Evolutionary conservation across 1,139 yeast genomes (phyloP).

Genomic region (Suhomyces panamericanus): DNA sequence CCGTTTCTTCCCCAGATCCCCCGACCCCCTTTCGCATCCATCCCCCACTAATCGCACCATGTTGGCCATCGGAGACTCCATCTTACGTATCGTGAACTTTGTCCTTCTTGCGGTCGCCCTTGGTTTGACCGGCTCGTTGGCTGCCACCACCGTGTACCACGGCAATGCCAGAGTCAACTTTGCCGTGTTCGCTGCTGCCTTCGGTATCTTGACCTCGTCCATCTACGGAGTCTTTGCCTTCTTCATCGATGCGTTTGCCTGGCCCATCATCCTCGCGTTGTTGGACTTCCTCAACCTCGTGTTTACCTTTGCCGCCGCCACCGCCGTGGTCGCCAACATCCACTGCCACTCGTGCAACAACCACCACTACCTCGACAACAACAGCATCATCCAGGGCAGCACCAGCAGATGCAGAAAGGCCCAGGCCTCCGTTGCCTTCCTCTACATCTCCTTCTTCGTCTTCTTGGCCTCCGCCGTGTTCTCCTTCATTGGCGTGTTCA

Average conservation of each 20-base stretch:
- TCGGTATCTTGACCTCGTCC: slow-evolving; percentile 77
- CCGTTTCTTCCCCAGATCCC: neutral
- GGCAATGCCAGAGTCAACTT: slow-evolving; percentile 84
- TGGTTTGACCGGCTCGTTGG: slow-evolving; percentile 84
- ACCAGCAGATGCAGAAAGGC: slow-evolving; percentile 90
- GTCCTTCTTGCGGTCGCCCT: slow-evolving; percentile 72
- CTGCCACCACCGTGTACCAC: slow-evolving; percentile 59
- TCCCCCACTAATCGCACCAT: slow-evolving; percentile 18
- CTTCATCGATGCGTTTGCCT: slow-evolving; percentile 76
- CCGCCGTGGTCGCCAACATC: slow-evolving; percentile 89
- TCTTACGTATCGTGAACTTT: slow-evolving; percentile 73
- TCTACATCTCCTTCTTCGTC: slow-evolving; percentile 79
- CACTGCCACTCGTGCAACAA: slow-evolving; percentile 84
- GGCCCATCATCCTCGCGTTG: slow-evolving; percentile 74
- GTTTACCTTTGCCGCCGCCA: slow-evolving; percentile 91
- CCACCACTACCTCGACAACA: slow-evolving; percentile 58
- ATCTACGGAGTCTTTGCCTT: slow-evolving; percentile 79
- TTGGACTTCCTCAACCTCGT: slow-evolving; percentile 86
- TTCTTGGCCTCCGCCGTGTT: slow-evolving; percentile 68
- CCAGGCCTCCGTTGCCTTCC: slow-evolving; percentile 88
- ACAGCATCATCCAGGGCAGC: slow-evolving; percentile 74
- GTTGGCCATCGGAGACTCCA: slow-evolving; percentile 72
- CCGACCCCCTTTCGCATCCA: neutral
- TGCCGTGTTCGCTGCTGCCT: slow-evolving; percentile 82
- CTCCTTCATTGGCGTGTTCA: slow-evolving; percentile 56